Conservation (phyloP, 768 basidiomycete genomes). For the Lactarius sanguifluus region DNA sequence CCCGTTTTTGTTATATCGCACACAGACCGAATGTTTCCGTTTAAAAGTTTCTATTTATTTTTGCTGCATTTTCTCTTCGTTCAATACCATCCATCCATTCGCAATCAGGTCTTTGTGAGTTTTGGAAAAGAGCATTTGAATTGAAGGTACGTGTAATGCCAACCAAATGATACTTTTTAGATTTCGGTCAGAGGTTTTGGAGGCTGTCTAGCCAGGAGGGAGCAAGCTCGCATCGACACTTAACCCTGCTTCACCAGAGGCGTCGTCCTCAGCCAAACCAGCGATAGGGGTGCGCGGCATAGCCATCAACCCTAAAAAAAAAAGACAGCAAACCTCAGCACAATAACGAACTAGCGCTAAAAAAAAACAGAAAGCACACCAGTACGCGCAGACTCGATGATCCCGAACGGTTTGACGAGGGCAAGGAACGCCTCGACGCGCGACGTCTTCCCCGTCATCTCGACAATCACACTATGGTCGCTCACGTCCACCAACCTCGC, state of each 20-base stretch:
- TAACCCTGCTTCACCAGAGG: slow-evolving; percentile 47
- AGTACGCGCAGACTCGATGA: slow-evolving; percentile 92
- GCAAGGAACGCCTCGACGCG: slow-evolving; percentile 92
- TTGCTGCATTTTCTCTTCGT: slow-evolving; percentile 22
- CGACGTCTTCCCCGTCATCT: slow-evolving; percentile 88
- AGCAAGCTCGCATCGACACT: slow-evolving; percentile 88
- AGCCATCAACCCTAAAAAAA: slow-evolving; percentile 80
- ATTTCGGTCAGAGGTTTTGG: background rate
- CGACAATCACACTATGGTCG: slow-evolving; percentile 93
- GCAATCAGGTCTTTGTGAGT: background rate
- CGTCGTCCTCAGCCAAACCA: slow-evolving; percentile 56
- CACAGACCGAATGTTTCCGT: background rate
- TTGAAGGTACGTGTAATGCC: background rate
- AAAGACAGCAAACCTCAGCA: background rate
- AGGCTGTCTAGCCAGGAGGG: slow-evolving; percentile 73
- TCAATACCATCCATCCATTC: slow-evolving; percentile 15
- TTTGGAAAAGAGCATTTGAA: background rate
- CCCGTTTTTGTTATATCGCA: slow-evolving; percentile 1
- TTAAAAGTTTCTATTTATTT: slow-evolving; percentile 18
- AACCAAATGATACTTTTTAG: slow-evolving; percentile 1
- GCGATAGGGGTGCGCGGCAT: slow-evolving; percentile 95
- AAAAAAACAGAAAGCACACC: slow-evolving; percentile 50
- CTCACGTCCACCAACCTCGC: slow-evolving; percentile 93
- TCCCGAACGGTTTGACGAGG: slow-evolving; percentile 90
- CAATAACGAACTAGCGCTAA: background rate